These are phyloP conservation scores for Fusarium tricinctum DNA, from an alignment of 2,329 filamentous ascomycete genomes.

Conservation along the genomic window DNA sequence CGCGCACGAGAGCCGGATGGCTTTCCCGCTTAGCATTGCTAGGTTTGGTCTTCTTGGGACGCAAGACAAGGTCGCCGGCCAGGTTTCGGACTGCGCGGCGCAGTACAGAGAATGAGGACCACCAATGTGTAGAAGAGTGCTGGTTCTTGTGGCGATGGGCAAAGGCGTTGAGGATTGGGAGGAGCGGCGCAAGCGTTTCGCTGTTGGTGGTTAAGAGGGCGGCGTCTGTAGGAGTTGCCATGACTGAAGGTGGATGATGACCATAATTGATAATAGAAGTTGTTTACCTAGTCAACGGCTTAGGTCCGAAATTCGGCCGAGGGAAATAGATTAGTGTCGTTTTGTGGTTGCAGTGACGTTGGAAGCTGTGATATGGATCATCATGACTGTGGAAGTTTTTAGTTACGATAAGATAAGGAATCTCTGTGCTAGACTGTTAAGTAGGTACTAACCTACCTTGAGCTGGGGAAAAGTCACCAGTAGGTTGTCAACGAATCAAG, in stretches of 20 bases:
- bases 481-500: not conserved
- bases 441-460: not conserved
- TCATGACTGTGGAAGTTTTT: conserved; percentile 13
- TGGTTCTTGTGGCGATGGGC: conserved; percentile 92
- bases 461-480: not conserved
- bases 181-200: conserved; percentile 56
- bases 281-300: not conserved
- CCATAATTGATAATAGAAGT: conserved; percentile 19
- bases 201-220: conserved; percentile 36
- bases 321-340: conserved; percentile 1
- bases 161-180: conserved; percentile 76
- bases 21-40: conserved; percentile 15
- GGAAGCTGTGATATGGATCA: conserved; percentile 11
- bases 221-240: conserved; percentile 19
- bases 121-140: conserved; percentile 86
- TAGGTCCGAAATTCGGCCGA: conserved; percentile 27
- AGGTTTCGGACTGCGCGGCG: conserved; percentile 75
- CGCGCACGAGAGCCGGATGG: conserved; percentile 40
- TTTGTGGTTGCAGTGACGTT: conserved; percentile 1
- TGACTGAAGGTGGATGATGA: conserved; percentile 19
- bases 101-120: conserved; percentile 77
- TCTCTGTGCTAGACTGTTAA: not conserved
- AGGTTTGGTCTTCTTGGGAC: conserved; percentile 27
- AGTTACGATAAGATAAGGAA: conserved; percentile 33
- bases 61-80: conserved; percentile 44